phyloP scores from a whole-genome alignment of 2,329 filamentous ascomycete genomes.

The Aspergillus chevalieri region DNA sequence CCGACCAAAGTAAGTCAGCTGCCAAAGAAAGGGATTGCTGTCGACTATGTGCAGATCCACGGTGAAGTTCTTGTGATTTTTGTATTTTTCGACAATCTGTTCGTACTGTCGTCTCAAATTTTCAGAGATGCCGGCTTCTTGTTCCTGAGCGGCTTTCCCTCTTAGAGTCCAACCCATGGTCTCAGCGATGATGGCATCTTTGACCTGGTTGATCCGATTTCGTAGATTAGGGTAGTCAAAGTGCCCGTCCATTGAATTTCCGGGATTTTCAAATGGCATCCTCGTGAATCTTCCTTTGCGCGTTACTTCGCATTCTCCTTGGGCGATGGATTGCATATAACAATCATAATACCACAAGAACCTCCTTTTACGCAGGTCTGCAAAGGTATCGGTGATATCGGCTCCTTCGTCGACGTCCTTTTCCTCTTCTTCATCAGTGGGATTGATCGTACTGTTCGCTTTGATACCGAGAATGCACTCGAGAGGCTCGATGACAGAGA shows the following conservation, averaged over 20 bases:
- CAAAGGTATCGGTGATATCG: conserved; percentile 75
- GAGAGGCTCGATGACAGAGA: conserved; percentile 78
- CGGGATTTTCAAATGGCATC: conserved; percentile 78
- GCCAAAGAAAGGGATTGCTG: conserved; percentile 84
- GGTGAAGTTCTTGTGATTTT: conserved; percentile 60
- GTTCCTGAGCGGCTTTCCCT: conserved; percentile 56
- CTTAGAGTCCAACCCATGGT: conserved; percentile 63
- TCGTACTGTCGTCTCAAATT: conserved; percentile 80
- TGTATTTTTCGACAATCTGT: conserved; percentile 71
- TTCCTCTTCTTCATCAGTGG: conserved; percentile 31
- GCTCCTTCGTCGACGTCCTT: not conserved
- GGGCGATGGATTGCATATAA: conserved; percentile 66
- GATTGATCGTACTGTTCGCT: conserved; percentile 41
- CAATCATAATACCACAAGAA: conserved; percentile 96
- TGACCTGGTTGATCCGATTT: conserved; percentile 62
- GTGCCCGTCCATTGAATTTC: conserved; percentile 77
- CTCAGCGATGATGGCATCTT: conserved; percentile 65
- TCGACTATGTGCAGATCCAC: conserved; percentile 71
- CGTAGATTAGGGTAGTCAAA: conserved; percentile 76
- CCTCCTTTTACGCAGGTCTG: conserved; percentile 80
- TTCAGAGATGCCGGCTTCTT: conserved; percentile 69
- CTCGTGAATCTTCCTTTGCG: conserved; percentile 61
- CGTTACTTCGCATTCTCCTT: conserved; percentile 49
- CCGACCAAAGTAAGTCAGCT: conserved; percentile 79
- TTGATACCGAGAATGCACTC: conserved; percentile 70